phyloP scores from a whole-genome alignment of 805 yeast species.

The Wickerhamomyces alni region DNA sequence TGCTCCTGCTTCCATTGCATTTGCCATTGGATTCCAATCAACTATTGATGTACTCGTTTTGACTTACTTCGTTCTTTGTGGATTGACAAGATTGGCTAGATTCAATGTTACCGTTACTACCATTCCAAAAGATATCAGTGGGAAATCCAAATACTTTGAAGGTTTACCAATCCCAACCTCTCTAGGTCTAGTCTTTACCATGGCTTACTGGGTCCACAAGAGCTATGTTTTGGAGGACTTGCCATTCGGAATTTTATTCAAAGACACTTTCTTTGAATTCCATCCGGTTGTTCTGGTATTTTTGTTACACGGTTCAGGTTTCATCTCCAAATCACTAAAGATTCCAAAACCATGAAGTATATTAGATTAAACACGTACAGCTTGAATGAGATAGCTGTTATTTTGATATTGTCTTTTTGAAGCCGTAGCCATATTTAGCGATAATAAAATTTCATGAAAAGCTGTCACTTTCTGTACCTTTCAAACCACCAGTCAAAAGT shows the following conservation, averaged over 20 bases:
- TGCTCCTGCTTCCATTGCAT: slow-evolving; percentile 91
- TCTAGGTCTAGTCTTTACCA: slow-evolving; percentile 60
- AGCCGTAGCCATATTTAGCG: too few species aligned
- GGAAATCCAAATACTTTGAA: slow-evolving; percentile 89
- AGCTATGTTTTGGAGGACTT: slow-evolving; percentile 43
- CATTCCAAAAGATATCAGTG: slow-evolving; percentile 82
- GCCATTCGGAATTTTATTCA: slow-evolving; percentile 60
- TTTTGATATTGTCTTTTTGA: too few species aligned
- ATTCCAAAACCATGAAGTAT: slow-evolving; percentile 71
- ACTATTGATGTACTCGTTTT: slow-evolving; percentile 73
- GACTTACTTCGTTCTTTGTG: slow-evolving; percentile 85
- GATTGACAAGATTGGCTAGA: slow-evolving; percentile 88
- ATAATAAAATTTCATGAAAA: too few species aligned
- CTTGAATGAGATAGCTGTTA: neutral
- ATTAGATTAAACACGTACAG: neutral
- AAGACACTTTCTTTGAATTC: slow-evolving; percentile 57
- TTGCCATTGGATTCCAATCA: slow-evolving; percentile 83
- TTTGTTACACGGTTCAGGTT: slow-evolving; percentile 78
- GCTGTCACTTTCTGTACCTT: too few species aligned
- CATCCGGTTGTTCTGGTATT: slow-evolving; percentile 67
- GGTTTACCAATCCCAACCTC: slow-evolving; percentile 96
- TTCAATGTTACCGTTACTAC: slow-evolving; percentile 92
- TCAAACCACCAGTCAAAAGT: too few species aligned
- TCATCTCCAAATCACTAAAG: slow-evolving; percentile 84
- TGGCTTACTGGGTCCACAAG: slow-evolving; percentile 62